Conservation (phyloP, 306 rosid species). For the Ormosia emarginata region DNA sequence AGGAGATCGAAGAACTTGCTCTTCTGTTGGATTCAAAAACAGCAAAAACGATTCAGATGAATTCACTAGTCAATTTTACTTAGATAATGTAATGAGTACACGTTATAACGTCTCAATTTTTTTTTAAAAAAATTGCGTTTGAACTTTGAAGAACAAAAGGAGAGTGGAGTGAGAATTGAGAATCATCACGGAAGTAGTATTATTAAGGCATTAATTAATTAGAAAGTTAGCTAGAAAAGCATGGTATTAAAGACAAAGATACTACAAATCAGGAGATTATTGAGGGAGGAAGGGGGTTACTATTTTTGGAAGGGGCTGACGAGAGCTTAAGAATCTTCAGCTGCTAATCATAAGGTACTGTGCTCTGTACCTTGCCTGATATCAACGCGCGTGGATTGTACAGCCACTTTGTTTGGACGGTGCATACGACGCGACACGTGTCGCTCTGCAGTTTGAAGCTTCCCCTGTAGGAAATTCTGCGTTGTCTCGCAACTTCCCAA, state of each 20-base stretch:
- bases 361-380: background rate
- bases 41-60: background rate
- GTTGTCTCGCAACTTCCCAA: conserved; percentile 20
- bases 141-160: background rate
- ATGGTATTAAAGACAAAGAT: background rate
- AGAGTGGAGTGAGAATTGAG: background rate
- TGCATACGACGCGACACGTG: background rate
- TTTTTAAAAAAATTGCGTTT: too few species aligned
- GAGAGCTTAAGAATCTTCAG: background rate
- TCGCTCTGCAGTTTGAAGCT: background rate
- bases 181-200: background rate
- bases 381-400: background rate
- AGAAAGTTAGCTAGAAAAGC: conserved; percentile 4
- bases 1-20: background rate
- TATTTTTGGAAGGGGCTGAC: conserved; percentile 11
- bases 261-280: background rate
- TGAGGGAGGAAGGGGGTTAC: background rate
- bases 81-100: background rate
- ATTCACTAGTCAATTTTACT: background rate
- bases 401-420: background rate
- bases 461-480: background rate
- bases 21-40: background rate
- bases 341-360: background rate
- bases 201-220: background rate
- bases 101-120: background rate